These are phyloP conservation scores for Scheffersomyces stipitis DNA, from an alignment of 805 yeast genomes.

Conservation along the genomic window DNA sequence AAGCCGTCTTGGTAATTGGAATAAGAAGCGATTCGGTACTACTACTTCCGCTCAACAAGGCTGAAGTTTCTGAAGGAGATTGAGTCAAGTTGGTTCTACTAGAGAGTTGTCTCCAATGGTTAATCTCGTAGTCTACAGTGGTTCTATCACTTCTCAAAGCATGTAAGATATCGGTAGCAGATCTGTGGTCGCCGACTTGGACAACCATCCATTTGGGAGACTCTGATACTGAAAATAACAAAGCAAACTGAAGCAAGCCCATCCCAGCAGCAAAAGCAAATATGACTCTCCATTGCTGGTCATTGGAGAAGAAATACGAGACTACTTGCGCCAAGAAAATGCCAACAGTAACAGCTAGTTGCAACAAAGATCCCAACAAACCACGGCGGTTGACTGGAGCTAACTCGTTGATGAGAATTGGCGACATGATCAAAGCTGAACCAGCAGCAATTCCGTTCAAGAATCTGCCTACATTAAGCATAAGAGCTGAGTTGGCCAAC, in stretches of 20 bases:
- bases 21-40: background rate
- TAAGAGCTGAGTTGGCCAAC: constrained; percentile 15
- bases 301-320: constrained; percentile 33
- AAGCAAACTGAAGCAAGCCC: constrained; percentile 26
- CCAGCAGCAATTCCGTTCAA: constrained; percentile 41
- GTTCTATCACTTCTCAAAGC: constrained; percentile 28
- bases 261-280: constrained; percentile 26
- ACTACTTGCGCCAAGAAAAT: constrained; percentile 34
- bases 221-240: constrained; percentile 36
- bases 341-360: constrained; percentile 39
- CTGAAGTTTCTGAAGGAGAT: background rate
- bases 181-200: constrained; percentile 23
- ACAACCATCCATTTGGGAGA: constrained; percentile 45
- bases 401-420: constrained; percentile 39
- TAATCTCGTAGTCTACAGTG: constrained; percentile 32
- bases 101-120: constrained; percentile 36
- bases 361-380: constrained; percentile 39
- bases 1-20: constrained; percentile 3
- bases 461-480: constrained; percentile 31
- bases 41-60: background rate
- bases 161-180: constrained; percentile 29
- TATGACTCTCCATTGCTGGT: constrained; percentile 37
- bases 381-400: constrained; percentile 42
- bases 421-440: constrained; percentile 38
- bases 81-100: background rate